These are phyloP conservation scores for Nasturtium officinale DNA, from an alignment of 345 rosid species.

Conservation along the genomic window DNA sequence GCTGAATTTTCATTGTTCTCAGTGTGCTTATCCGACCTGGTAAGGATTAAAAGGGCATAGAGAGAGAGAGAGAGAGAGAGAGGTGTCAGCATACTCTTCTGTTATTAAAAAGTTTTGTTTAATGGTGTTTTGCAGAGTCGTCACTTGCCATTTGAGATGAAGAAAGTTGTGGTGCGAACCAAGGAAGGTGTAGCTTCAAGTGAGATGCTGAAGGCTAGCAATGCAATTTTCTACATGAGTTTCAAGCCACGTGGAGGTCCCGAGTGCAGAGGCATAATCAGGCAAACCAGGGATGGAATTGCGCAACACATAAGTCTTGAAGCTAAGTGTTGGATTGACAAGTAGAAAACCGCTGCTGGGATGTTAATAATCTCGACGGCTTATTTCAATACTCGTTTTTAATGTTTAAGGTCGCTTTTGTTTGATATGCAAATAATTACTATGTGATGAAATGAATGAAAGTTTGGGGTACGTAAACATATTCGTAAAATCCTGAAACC, in stretches of 20 bases:
- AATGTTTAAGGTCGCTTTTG: too few species aligned
- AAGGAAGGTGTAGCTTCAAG: neutral
- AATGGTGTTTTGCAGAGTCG: neutral
- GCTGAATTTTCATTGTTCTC: neutral
- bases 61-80: too few species aligned
- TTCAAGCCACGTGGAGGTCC: neutral
- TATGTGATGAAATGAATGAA: too few species aligned
- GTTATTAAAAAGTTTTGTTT: too few species aligned
- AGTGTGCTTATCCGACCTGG: neutral
- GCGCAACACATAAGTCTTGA: neutral
- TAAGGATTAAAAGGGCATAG: neutral
- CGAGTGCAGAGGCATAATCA: neutral
- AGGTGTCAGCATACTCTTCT: neutral
- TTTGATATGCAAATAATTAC: too few species aligned
- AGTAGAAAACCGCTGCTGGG: too few species aligned
- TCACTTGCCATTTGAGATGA: neutral
- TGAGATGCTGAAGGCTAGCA: neutral
- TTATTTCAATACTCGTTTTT: too few species aligned
- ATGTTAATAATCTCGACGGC: too few species aligned
- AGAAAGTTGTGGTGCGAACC: neutral
- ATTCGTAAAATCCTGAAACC: too few species aligned
- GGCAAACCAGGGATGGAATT: neutral
- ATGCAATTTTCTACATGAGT: neutral
- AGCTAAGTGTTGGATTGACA: neutral
- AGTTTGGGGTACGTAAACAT: too few species aligned